Evolutionary conservation across 2,329 filamentous ascomycete species (phyloP), one percentile per base, ranked within the genome.

Genomic region (Epichloe coenophiala): DNA sequence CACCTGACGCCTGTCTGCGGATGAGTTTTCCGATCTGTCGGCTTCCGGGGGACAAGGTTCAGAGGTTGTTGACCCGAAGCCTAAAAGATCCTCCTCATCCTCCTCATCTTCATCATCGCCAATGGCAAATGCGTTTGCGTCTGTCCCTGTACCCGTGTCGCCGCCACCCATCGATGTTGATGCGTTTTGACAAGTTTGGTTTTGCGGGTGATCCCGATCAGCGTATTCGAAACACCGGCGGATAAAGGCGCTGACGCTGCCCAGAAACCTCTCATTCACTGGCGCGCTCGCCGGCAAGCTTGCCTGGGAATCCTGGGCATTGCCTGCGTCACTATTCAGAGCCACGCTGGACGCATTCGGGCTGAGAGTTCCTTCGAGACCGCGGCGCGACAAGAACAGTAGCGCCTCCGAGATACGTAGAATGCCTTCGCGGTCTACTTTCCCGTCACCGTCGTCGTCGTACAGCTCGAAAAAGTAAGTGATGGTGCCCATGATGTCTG

Each of bases 391-490:
- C 17, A 98, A 76, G 67, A 98, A 98, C 2, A 98, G 72, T 35
- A 98, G 72, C 0, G 91, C 88, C 67, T 98, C 93, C 0, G 90
- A 96, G 63, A 98, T 97, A 44, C 89, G 77, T 43, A 98, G 68
- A 52, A 98, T 98, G 5, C 93, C 93, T 66, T 98, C 93, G 11
- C 93, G 81, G 61, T 97, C 93, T 5, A 98, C 90, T 59, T 81
- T 88, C 27, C 93, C 93, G 63, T 95, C 89, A 1, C 82, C 79
- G 60, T 91, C 85, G 57, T 98, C 91, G 63, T 98, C 93, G 65
- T 97, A 96, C 0, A 98, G 78, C 61, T 96, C 88, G 59, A 98
- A 98, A 66, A 98, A 97, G 68, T 97, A 97, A 53, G 83, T 93
- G 61, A 98, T 97, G 52, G 87, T 93, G 33, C 88, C 88, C 91